Percentiles rank a stretch among this genome's conserved stretches.
These are phyloP conservation scores for Casaregolazyma suthepensis DNA, from an alignment of 1,139 yeast species.

Conservation along the genomic window DNA sequence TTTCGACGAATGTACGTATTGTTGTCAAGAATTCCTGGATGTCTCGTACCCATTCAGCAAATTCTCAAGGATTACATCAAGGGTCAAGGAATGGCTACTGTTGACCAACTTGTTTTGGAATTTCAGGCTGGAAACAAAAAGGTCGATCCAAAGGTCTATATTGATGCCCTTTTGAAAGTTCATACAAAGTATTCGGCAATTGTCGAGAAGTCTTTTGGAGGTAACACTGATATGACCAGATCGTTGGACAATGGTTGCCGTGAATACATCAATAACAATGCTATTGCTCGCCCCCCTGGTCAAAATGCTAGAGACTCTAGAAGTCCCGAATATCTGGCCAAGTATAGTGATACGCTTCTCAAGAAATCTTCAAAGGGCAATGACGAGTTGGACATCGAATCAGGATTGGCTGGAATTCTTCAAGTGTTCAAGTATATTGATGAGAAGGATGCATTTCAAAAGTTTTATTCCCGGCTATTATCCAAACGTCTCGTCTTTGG, in stretches of 20 bases:
- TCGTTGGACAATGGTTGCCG: constrained; percentile 89
- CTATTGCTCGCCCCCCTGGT: constrained; percentile 60
- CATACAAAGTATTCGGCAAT: constrained; percentile 62
- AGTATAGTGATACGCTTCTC: constrained; percentile 78
- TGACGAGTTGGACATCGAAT: constrained; percentile 64
- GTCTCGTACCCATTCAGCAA: constrained; percentile 71
- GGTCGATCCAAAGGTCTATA: constrained; percentile 72
- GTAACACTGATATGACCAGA: constrained; percentile 73
- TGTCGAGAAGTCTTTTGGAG: constrained; percentile 64
- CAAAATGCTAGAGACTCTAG: constrained; percentile 48
- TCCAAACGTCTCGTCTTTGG: constrained; percentile 86
- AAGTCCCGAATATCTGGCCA: constrained; percentile 89
- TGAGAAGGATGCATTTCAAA: constrained; percentile 94
- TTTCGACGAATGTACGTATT: constrained; percentile 73
- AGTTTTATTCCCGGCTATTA: constrained; percentile 80
- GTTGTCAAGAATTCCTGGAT: constrained; percentile 59
- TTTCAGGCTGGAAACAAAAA: constrained; percentile 27
- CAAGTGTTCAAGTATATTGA: constrained; percentile 80
- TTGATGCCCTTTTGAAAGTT: constrained; percentile 67
- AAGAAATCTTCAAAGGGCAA: constrained; percentile 68
- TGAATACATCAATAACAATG: constrained; percentile 73
- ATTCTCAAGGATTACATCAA: constrained; percentile 70
- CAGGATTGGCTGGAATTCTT: constrained; percentile 69
- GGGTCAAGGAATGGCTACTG: constrained; percentile 63
- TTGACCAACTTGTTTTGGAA: constrained; percentile 57